phyloP scores from a whole-genome alignment of 768 basidiomycete genomes.

The Strobilomyces confusus region DNA sequence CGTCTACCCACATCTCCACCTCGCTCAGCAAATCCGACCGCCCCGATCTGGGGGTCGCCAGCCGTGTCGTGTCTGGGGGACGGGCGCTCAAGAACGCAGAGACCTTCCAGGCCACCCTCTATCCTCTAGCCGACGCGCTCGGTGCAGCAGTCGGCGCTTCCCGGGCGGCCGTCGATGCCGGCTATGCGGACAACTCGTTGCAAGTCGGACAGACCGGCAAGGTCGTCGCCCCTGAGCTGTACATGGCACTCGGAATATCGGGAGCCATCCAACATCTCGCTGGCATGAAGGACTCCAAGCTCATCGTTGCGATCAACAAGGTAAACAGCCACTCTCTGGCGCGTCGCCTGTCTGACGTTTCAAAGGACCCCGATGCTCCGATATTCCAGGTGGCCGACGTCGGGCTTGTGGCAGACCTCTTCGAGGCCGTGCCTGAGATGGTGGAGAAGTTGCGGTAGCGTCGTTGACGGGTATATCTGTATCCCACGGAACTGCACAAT shows the following conservation, averaged over 20 bases:
- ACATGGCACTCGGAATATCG: constrained; percentile 95
- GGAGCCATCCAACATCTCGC: constrained; percentile 99
- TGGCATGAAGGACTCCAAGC: constrained; percentile 98
- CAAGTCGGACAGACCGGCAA: constrained; percentile 99
- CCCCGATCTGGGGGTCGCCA: constrained; percentile 86
- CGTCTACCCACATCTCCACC: constrained; percentile 62
- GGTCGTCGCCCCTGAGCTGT: constrained; percentile 94
- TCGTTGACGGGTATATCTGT: constrained; percentile 3
- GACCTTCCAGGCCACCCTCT: constrained; percentile 81
- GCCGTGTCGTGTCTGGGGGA: constrained; percentile 90
- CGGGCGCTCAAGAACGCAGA: constrained; percentile 92
- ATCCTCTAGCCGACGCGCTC: constrained; percentile 89
- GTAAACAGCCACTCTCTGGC: constrained; percentile 32
- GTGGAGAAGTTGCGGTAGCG: constrained; percentile 75
- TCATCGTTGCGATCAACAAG: constrained; percentile 98
- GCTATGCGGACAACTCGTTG: constrained; percentile 94
- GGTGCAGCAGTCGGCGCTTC: constrained; percentile 98
- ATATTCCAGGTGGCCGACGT: constrained; percentile 99
- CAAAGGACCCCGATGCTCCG: constrained; percentile 91
- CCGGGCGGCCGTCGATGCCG: constrained; percentile 95
- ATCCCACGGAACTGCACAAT: constrained; percentile 10
- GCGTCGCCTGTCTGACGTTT: constrained; percentile 10
- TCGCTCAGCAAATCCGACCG: constrained; percentile 86
- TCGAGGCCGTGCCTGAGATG: constrained; percentile 86
- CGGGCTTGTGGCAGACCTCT: constrained; percentile 92